These are phyloP conservation scores for Alternaria sp. DNA, from an alignment of 2,329 filamentous ascomycete species.

Conservation along the genomic window DNA sequence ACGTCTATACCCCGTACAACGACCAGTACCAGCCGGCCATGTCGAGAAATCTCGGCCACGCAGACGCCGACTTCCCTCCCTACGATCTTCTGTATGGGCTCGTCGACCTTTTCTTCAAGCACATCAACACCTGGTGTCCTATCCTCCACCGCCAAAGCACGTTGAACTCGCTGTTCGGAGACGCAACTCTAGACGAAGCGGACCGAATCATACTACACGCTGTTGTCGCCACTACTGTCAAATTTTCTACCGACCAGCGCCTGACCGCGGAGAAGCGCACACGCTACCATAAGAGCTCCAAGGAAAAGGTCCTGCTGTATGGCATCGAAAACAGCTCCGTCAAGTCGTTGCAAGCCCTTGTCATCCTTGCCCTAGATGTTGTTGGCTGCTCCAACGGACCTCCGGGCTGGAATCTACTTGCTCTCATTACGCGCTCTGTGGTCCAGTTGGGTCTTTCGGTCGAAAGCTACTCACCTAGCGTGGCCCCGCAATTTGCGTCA, in stretches of 20 bases:
- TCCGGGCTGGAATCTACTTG: conserved; percentile 90
- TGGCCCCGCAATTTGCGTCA: conserved; percentile 81
- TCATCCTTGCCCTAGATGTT: conserved; percentile 85
- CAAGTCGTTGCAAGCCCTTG: conserved; percentile 84
- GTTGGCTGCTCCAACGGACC: conserved; percentile 89
- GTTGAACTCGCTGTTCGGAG: conserved; percentile 81
- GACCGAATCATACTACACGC: conserved; percentile 86
- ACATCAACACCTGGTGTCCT: conserved; percentile 77
- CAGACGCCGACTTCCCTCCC: conserved; percentile 62
- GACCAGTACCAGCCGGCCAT: conserved; percentile 44
- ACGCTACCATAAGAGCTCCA: conserved; percentile 81
- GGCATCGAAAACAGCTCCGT: conserved; percentile 91
- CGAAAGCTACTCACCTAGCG: conserved; percentile 80
- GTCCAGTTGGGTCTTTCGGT: conserved; percentile 88
- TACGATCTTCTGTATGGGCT: conserved; percentile 68
- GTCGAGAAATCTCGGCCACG: conserved; percentile 36
- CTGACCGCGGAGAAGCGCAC: conserved; percentile 76
- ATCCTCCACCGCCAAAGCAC: conserved; percentile 88
- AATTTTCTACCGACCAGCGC: conserved; percentile 80
- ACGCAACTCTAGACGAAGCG: conserved; percentile 74
- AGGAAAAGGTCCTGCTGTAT: conserved; percentile 86
- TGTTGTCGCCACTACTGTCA: conserved; percentile 86
- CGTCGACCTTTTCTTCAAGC: conserved; percentile 70
- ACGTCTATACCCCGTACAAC: conserved; percentile 41
- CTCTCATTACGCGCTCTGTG: conserved; percentile 85